Conservation (phyloP, 305 asterid genomes). For the Fraxinus ornus region DNA sequence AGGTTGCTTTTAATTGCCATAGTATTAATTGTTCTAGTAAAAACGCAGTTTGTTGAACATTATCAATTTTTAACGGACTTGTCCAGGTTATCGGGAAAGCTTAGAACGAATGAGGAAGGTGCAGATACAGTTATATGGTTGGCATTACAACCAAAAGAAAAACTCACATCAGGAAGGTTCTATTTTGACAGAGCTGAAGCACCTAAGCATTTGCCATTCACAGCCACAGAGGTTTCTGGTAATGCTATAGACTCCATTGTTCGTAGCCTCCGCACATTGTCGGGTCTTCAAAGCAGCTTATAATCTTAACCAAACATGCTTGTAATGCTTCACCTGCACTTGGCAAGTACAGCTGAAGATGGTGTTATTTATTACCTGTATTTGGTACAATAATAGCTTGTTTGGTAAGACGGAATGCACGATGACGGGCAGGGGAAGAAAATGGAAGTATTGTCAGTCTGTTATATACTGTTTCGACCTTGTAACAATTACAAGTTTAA, state of each 20-base stretch:
- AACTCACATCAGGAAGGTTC: constrained; percentile 62
- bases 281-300: constrained; percentile 14
- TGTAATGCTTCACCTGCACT: background rate
- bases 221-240: constrained; percentile 69
- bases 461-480: too few species aligned
- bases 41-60: background rate
- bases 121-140: constrained; percentile 85
- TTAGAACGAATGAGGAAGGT: constrained; percentile 83
- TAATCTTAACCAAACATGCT: background rate
- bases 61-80: background rate
- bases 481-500: too few species aligned
- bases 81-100: constrained; percentile 67
- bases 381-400: background rate
- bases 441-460: background rate
- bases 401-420: background rate
- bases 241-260: constrained; percentile 56
- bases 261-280: constrained; percentile 28
- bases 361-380: background rate
- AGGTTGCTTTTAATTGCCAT: background rate
- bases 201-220: constrained; percentile 65
- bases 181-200: constrained; percentile 79
- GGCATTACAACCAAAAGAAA: constrained; percentile 77
- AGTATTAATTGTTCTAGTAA: background rate
- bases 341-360: background rate
- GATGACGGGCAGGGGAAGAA: background rate